Evolutionary conservation across 257 asterid species (phyloP).

Genomic region (Orobanche coerulescens): DNA sequence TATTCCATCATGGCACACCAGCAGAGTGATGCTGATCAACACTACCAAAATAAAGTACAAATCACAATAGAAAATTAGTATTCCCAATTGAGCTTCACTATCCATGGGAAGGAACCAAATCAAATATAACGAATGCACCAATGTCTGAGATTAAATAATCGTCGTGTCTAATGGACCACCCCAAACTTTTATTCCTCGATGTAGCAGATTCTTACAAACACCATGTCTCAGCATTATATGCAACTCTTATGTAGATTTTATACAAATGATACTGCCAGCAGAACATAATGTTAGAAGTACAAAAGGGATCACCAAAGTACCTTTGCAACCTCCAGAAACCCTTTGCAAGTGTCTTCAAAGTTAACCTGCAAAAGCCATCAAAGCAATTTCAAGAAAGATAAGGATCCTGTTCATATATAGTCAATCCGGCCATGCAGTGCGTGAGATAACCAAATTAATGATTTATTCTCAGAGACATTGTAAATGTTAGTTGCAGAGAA

Average conservation of each 20-base stretch:
- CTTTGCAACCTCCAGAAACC: conserved; percentile 94
- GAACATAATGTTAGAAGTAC: not conserved
- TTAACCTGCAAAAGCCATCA: conserved; percentile 50
- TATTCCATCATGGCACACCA: not conserved
- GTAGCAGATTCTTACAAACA: not conserved
- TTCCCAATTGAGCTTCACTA: not conserved
- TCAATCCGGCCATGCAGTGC: conserved; percentile 13
- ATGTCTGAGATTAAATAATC: not conserved
- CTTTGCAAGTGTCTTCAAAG: conserved; percentile 99
- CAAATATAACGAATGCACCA: not conserved
- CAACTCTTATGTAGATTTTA: not conserved
- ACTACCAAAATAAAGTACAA: conserved; percentile 1
- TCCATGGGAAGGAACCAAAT: not conserved
- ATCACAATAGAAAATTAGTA: conserved; percentile 1
- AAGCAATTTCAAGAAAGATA: conserved; percentile 23
- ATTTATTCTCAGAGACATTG: conserved; percentile 7
- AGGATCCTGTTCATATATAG: conserved; percentile 2
- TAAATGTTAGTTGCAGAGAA: not conserved
- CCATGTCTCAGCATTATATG: not conserved
- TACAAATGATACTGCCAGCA: not conserved
- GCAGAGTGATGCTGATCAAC: not conserved
- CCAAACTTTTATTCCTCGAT: not conserved
- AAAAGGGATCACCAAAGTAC: conserved; percentile 31
- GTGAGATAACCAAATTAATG: conserved; percentile 3
- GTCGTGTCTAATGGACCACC: not conserved